Conservation (phyloP, 2,329 filamentous ascomycete species). For the Cercospora berteroae region DNA sequence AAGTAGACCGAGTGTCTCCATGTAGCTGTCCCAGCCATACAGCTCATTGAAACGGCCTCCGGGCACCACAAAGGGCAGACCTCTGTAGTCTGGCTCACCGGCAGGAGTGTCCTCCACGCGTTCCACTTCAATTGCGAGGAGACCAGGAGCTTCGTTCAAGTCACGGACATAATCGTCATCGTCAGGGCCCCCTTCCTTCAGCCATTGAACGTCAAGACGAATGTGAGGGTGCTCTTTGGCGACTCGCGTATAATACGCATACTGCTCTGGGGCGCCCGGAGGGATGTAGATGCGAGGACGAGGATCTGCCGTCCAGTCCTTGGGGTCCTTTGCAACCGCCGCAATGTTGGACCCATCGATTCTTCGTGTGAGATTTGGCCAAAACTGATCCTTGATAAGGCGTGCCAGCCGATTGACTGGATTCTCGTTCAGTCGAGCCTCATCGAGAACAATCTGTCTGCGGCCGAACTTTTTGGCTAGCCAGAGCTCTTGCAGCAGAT, state of each 20-base stretch:
- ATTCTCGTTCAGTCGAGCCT: slow-evolving; percentile 89
- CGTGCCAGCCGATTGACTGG: slow-evolving; percentile 84
- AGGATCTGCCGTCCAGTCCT: slow-evolving; percentile 91
- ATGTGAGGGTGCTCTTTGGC: slow-evolving; percentile 78
- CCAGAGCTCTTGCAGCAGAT: slow-evolving; percentile 89
- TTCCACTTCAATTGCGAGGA: slow-evolving; percentile 87
- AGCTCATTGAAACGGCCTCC: slow-evolving; percentile 97
- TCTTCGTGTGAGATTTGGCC: slow-evolving; percentile 82
- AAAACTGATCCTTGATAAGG: slow-evolving; percentile 86
- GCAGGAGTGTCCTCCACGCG: slow-evolving; percentile 61
- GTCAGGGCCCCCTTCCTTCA: slow-evolving; percentile 59
- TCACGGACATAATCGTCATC: slow-evolving; percentile 80
- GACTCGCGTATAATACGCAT: slow-evolving; percentile 81
- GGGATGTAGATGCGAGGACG: slow-evolving; percentile 91
- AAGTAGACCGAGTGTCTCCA: slow-evolving; percentile 88
- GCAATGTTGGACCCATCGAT: slow-evolving; percentile 89
- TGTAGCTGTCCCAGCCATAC: slow-evolving; percentile 99
- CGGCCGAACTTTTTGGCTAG: slow-evolving; percentile 87
- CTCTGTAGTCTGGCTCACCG: slow-evolving; percentile 68
- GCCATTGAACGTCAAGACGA: slow-evolving; percentile 77
- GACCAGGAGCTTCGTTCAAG: slow-evolving; percentile 81
- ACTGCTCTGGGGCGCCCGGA: slow-evolving; percentile 77
- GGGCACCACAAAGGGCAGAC: slow-evolving; percentile 93
- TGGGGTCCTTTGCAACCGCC: slow-evolving; percentile 81
- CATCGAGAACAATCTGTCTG: slow-evolving; percentile 86